Conservation (phyloP, 371 early-diverging fungal species). For the Mortierella sp. region DNA sequence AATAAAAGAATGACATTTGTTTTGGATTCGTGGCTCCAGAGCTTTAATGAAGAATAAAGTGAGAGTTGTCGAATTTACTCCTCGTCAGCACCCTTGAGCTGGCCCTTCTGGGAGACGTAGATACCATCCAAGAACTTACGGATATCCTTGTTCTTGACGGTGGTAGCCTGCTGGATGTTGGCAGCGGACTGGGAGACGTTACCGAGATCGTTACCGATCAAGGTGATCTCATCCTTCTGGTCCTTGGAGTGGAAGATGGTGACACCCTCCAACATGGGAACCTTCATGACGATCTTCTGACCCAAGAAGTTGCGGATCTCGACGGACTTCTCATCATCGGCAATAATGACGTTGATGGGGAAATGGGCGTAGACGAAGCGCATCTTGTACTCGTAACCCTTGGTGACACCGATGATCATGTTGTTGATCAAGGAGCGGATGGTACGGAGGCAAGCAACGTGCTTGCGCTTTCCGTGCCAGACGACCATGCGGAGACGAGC, state of each 20-base stretch:
- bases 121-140: slow-evolving; percentile 99
- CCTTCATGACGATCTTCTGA: slow-evolving; percentile 95
- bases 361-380: slow-evolving; percentile 99
- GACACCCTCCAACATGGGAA: slow-evolving; percentile 95
- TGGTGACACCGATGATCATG: slow-evolving; percentile 99
- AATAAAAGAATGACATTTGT: not conserved
- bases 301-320: slow-evolving; percentile 99
- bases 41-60: slow-evolving; percentile 44
- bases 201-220: slow-evolving; percentile 97
- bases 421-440: slow-evolving; percentile 97
- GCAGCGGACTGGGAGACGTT: slow-evolving; percentile 98
- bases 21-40: slow-evolving; percentile 27
- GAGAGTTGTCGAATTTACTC: slow-evolving; percentile 35
- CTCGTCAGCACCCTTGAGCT: slow-evolving; percentile 55
- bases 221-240: slow-evolving; percentile 98
- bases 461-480: slow-evolving; percentile 99
- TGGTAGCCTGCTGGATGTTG: slow-evolving; percentile 89
- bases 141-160: slow-evolving; percentile 97
- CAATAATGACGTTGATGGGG: slow-evolving; percentile 98
- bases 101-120: slow-evolving; percentile 92
- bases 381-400: slow-evolving; percentile 99
- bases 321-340: slow-evolving; percentile 85
- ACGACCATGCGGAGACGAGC: slow-evolving; percentile 88
- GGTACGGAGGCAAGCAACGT: slow-evolving; percentile 98
- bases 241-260: slow-evolving; percentile 84